Base-by-base conservation (phyloP, 139 green algal genomes). In the Monoraphidium neglectum region DNA sequence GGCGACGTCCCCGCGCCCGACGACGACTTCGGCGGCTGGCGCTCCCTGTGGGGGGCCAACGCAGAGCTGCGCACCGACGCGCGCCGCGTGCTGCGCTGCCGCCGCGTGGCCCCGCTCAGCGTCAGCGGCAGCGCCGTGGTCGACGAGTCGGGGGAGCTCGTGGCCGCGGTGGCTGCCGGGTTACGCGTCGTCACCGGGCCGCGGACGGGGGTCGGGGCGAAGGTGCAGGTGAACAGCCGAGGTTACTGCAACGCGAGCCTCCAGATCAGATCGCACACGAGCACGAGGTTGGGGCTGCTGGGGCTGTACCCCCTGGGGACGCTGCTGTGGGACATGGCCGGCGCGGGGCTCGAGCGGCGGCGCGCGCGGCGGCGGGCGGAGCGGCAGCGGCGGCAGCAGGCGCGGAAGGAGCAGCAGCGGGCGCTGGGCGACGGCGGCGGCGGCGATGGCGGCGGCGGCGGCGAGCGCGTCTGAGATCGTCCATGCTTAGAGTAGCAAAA, bases 31-130 rank as follows among this genome's bases (percentile, higher is more conserved):
- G 18, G 12, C 43, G 43, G 43, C 43, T 51, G 43, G 43, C 43
- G 43, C 43, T 21, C 8, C 43, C 43, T 51, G 0, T 74, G 65
- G 65, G 74, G 65, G 23, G 65, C 38, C 35, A 80, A 68, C 30
- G 74, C 65, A 0, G 74, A 80, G 74, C 51, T 80, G 64, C 65
- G 74, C n/a, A 74, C 74, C 16, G 74, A 80, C 36, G 53, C 65
- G n/a, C 65, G 65, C 3, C 51, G 63, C 32, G 37, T 80, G 21
- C 33, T 80, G 16, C 32, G 65, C 36, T 62, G 49, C 37, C 46
- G 37, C 1, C 71, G 71, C 61, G 63, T 53, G 10, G n/a, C 74
- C 1, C 74, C 74, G 23, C 65, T 80, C 15, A 75, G 51, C 51
- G n/a, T 80, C 8, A 69, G 47, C 32, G 74, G 74, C 65, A 80